A percentile compares a stretch with the other conserved stretches of the same genome.
Conservation (phyloP, 768 basidiomycete genomes). For the Coprinellus micaceus region DNA sequence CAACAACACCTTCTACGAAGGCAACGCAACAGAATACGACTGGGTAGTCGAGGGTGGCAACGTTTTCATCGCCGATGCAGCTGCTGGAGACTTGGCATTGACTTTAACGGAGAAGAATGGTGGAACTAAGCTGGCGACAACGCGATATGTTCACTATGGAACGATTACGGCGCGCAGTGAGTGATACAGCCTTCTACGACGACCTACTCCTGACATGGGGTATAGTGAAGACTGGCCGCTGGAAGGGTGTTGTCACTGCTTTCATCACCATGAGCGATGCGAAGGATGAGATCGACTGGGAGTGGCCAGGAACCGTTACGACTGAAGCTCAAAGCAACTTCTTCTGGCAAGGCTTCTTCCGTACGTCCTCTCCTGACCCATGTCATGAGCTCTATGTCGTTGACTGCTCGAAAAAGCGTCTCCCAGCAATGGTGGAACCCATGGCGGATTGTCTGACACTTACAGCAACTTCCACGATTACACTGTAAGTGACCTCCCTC, state of each 20-base stretch:
- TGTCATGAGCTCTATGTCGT: not conserved
- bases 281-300: slow-evolving; percentile 88
- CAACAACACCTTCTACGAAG: slow-evolving; percentile 66
- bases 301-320: slow-evolving; percentile 65
- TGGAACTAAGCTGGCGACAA: slow-evolving; percentile 76
- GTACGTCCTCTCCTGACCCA: slow-evolving; percentile 34
- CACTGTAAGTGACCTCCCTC: slow-evolving; percentile 44
- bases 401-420: slow-evolving; percentile 22
- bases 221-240: slow-evolving; percentile 73
- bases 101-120: slow-evolving; percentile 66
- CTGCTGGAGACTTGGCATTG: slow-evolving; percentile 66
- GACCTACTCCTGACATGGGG: not conserved
- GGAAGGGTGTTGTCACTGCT: slow-evolving; percentile 80
- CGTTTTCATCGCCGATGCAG: slow-evolving; percentile 58
- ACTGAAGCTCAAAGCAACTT: slow-evolving; percentile 73
- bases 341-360: slow-evolving; percentile 73
- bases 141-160: slow-evolving; percentile 80
- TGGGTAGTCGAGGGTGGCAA: slow-evolving; percentile 69
- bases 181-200: slow-evolving; percentile 11
- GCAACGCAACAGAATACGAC: slow-evolving; percentile 65
- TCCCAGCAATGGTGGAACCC: slow-evolving; percentile 46
- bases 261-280: slow-evolving; percentile 83
- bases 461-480: slow-evolving; percentile 72
- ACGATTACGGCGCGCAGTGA: slow-evolving; percentile 61
- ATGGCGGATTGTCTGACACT: slow-evolving; percentile 55